phyloP scores from a whole-genome alignment of 2,329 filamentous ascomycete species.

The Shiraia bambusicola region DNA sequence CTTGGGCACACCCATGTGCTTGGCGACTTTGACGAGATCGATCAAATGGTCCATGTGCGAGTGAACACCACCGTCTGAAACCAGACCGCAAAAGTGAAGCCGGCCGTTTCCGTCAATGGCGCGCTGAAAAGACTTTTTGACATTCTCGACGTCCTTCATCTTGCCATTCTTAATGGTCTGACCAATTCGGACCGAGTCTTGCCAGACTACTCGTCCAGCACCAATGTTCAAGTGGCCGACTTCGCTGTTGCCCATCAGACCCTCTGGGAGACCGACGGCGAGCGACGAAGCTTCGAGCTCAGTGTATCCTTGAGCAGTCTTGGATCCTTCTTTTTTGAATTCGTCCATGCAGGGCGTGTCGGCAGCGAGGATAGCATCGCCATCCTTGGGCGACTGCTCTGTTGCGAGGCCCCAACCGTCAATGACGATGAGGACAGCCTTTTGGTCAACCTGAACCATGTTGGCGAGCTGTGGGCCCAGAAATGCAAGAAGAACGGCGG shows the following conservation, averaged over 20 bases:
- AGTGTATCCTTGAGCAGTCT: slow-evolving; percentile 79
- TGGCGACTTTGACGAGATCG: slow-evolving; percentile 83
- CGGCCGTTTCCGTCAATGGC: slow-evolving; percentile 88
- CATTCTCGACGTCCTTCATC: slow-evolving; percentile 72
- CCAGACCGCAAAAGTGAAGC: slow-evolving; percentile 86
- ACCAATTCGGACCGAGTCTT: slow-evolving; percentile 92
- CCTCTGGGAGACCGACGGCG: slow-evolving; percentile 92
- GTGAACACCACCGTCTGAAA: slow-evolving; percentile 96
- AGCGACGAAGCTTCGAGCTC: slow-evolving; percentile 94
- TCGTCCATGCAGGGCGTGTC: slow-evolving; percentile 94
- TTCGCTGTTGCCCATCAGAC: slow-evolving; percentile 98
- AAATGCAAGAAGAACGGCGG: slow-evolving; percentile 3
- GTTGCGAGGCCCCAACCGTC: slow-evolving; percentile 95
- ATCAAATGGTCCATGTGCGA: slow-evolving; percentile 93
- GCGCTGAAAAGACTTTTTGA: slow-evolving; percentile 73
- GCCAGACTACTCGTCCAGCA: slow-evolving; percentile 96
- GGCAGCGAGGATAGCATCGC: slow-evolving; percentile 92
- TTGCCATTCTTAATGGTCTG: slow-evolving; percentile 84
- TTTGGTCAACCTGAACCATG: slow-evolving; percentile 69
- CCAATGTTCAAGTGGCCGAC: slow-evolving; percentile 99
- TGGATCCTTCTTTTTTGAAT: slow-evolving; percentile 66
- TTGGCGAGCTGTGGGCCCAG: slow-evolving; percentile 28
- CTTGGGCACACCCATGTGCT: slow-evolving; percentile 80
- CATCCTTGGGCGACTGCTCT: slow-evolving; percentile 77
- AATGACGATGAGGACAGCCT: slow-evolving; percentile 84